phyloP scores from a whole-genome alignment of 2,329 filamentous ascomycete species.

The Neoascochyta sp. region DNA sequence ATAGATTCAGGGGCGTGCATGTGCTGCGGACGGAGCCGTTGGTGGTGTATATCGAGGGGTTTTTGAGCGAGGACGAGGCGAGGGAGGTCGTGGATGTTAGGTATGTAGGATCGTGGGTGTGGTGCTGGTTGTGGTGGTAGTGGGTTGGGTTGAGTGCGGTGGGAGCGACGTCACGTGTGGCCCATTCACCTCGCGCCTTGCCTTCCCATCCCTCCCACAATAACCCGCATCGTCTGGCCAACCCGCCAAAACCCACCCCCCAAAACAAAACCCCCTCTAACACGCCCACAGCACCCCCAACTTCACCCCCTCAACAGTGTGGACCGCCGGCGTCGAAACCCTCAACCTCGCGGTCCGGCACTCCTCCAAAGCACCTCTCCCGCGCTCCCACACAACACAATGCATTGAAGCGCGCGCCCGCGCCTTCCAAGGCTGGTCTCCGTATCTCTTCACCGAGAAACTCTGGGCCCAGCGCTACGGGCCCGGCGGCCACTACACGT shows the following conservation, averaged over 20 bases:
- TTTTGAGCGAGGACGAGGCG: slow-evolving; percentile 49
- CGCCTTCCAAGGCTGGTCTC: slow-evolving; percentile 58
- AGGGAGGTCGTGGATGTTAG: slow-evolving; percentile 52
- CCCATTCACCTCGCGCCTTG: not conserved
- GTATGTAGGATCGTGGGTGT: slow-evolving; percentile 40
- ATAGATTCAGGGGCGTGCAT: slow-evolving; percentile 42
- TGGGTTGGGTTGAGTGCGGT: too few relatives aligned
- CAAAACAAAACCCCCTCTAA: not conserved
- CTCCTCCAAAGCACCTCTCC: slow-evolving; percentile 49
- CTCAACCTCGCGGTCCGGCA: slow-evolving; percentile 50
- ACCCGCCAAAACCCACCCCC: not conserved
- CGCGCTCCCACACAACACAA: slow-evolving; percentile 47
- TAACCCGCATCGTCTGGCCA: not conserved
- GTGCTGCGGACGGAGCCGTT: slow-evolving; percentile 53
- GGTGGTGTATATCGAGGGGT: slow-evolving; percentile 57
- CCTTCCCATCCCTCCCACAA: not conserved
- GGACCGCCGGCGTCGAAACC: slow-evolving; percentile 47
- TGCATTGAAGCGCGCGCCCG: slow-evolving; percentile 59
- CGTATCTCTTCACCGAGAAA: slow-evolving; percentile 56
- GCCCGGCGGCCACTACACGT: slow-evolving; percentile 54
- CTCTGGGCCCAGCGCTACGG: slow-evolving; percentile 60
- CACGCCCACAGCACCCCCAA: slow-evolving; percentile 40
- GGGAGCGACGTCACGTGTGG: too few relatives aligned
- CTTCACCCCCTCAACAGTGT: slow-evolving; percentile 55
- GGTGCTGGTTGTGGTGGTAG: too few relatives aligned